Evolutionary conservation across 2,329 filamentous ascomycete genomes (phyloP).

Genomic region (Chrysoporthe puriensis): DNA sequence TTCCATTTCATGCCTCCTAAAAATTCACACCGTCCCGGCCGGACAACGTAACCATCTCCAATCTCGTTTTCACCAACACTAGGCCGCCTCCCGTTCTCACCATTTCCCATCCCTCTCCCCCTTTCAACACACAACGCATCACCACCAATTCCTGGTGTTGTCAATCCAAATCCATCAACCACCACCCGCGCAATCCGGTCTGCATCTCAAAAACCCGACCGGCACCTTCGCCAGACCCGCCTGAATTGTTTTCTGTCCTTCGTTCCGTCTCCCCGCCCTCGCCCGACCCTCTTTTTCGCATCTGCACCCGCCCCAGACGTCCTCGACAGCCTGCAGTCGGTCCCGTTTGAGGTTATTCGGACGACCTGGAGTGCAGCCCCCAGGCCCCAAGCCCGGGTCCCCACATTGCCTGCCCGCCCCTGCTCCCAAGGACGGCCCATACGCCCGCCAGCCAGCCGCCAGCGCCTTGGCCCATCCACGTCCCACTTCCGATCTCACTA

Average conservation of each 20-base stretch:
- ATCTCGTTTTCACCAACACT: slow-evolving; percentile 30
- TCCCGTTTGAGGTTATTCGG: slow-evolving; percentile 33
- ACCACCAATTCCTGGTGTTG: slow-evolving; percentile 33
- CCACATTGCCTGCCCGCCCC: slow-evolving; percentile 26
- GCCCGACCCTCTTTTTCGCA: slow-evolving; percentile 31
- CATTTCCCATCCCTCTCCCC: slow-evolving; percentile 36
- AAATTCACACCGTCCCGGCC: slow-evolving; percentile 49
- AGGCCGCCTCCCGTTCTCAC: slow-evolving; percentile 41
- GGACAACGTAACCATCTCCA: slow-evolving; percentile 57
- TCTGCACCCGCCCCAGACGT: slow-evolving; percentile 15
- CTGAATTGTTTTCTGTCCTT: slow-evolving; percentile 36
- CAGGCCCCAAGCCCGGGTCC: slow-evolving; percentile 25
- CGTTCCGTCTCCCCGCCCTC: slow-evolving; percentile 33
- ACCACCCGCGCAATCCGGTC: slow-evolving; percentile 35
- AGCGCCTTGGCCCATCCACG: slow-evolving; percentile 1
- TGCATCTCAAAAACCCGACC: slow-evolving; percentile 42
- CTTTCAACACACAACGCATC: slow-evolving; percentile 37
- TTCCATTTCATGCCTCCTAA: slow-evolving; percentile 43
- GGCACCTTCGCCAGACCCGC: slow-evolving; percentile 39
- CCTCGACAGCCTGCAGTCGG: slow-evolving; percentile 16
- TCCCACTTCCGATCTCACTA: slow-evolving; percentile 18
- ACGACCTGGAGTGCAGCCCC: slow-evolving; percentile 21
- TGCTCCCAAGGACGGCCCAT: slow-evolving; percentile 1
- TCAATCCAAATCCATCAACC: slow-evolving; percentile 38
- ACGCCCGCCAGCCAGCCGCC: neutral